Evolutionary conservation across 2,329 filamentous ascomycete genomes (phyloP), one percentile per base, ranked within the genome.

Genomic region (Cyphellophora europaea): DNA sequence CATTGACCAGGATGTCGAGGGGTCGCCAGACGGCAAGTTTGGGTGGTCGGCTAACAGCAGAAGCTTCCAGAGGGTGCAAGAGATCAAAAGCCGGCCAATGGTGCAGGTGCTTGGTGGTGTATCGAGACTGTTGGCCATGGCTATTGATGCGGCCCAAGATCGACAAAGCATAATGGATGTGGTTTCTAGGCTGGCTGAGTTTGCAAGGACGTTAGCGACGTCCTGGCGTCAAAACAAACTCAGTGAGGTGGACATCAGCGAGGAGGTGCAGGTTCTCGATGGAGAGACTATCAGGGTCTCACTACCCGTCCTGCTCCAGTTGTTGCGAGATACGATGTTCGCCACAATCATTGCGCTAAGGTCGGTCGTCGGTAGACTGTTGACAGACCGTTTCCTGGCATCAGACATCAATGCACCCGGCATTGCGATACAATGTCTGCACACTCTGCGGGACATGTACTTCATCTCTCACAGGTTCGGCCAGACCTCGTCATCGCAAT

Each of bases 401-500:
- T 58, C 64, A 36, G 63, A 74, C 45, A 58, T 36, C 62, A 70
- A 66, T 39, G 82, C 79, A 1, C 77, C 82, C 0, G 62, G 66
- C 11, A 62, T 91, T 11, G 83, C 84, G 5, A 65, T 75, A 30
- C 82, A 82, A 53, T 74, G 79, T 1, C 67, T 94, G 11, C 77
- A 81, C 41, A 76, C 75, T 10, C 71, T 94, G 8, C 77, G 85
- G 17, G 81, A 84, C 49, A 62, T 93, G 13, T 85, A 79, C 58
- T 94, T 94, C 55, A 76, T 94, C 42, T 85, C 84, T 1, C 79
- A 77, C 11, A 72, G 83, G 25, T 71, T 83, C 36, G 79, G 81
- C 13, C 77, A 80, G 37, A 74, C 72, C 41, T 71, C 76, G 2
- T 93, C 93, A 50, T 84, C 88, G 35, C 82, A 85, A 38, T 89